Evolutionary conservation across 495 filamentous ascomycete genomes (phyloP).

Genomic region (Staphylotrichum tortipilum): DNA sequence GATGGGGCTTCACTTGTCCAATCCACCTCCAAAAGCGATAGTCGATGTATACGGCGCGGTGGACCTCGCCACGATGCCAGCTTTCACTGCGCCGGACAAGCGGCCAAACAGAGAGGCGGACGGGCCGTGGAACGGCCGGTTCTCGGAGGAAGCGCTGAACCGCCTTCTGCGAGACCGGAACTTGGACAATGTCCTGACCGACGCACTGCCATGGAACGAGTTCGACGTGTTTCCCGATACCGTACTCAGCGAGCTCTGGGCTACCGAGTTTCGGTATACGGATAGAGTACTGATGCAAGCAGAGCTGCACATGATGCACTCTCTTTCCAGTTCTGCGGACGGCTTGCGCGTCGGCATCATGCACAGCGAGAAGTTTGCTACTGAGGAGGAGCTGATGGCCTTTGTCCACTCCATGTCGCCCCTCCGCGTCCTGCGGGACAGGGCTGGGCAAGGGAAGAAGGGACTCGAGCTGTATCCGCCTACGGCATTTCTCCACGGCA

Average conservation of each 20-base stretch:
- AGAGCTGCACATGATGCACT: constrained; percentile 19
- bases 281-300: constrained; percentile 17
- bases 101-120: neutral
- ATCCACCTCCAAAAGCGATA: constrained; percentile 13
- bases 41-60: constrained; percentile 21
- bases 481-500: constrained; percentile 23
- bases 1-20: constrained; percentile 10
- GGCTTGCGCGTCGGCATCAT: constrained; percentile 12
- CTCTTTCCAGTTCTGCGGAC: neutral
- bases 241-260: constrained; percentile 15
- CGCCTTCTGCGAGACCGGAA: constrained; percentile 15
- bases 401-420: constrained; percentile 17
- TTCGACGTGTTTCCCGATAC: constrained; percentile 8
- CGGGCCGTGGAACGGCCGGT: constrained; percentile 15
- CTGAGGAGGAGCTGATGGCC: constrained; percentile 7
- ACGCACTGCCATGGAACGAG: constrained; percentile 19
- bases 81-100: neutral
- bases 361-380: constrained; percentile 19
- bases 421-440: constrained; percentile 6
- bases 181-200: constrained; percentile 13
- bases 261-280: constrained; percentile 14
- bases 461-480: constrained; percentile 15
- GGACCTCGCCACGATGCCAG: constrained; percentile 11
- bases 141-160: constrained; percentile 13
- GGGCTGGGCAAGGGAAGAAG: neutral